Conservation (phyloP, 331 rosid genomes). For the Malus hybrid region DNA sequence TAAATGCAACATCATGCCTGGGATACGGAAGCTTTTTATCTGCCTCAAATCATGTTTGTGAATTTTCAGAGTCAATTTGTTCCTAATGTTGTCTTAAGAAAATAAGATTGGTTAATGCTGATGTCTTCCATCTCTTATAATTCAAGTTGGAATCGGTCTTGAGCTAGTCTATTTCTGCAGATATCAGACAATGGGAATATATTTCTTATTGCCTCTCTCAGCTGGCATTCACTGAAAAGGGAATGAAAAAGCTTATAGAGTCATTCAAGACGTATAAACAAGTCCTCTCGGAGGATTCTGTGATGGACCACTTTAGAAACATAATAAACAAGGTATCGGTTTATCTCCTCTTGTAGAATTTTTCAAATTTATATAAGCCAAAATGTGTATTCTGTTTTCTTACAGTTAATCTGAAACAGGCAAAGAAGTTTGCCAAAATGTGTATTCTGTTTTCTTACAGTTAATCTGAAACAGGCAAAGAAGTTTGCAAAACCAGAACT, state of each 20-base stretch:
- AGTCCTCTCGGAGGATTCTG: constrained; percentile 73
- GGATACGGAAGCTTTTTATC: not conserved
- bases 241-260: constrained; percentile 83
- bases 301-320: constrained; percentile 68
- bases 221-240: constrained; percentile 91
- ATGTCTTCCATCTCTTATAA: not conserved
- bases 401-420: constrained; percentile 33
- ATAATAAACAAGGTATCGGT: constrained; percentile 71
- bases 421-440: constrained; percentile 73
- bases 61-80: not conserved
- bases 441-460: not conserved
- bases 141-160: constrained; percentile 1
- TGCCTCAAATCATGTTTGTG: not conserved
- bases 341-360: constrained; percentile 6
- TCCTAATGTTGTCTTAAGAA: not conserved
- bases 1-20: not conserved
- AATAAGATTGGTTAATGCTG: not conserved
- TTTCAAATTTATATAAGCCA: not conserved
- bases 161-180: constrained; percentile 33
- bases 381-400: not conserved
- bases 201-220: constrained; percentile 95
- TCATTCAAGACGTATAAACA: constrained; percentile 79
- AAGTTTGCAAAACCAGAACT: constrained; percentile 92
- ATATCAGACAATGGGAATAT: constrained; percentile 67
- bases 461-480: constrained; percentile 49